These are phyloP conservation scores for Globisporangium radiosum DNA, from an alignment of 352 stramenopile species.

Conservation along the genomic window DNA sequence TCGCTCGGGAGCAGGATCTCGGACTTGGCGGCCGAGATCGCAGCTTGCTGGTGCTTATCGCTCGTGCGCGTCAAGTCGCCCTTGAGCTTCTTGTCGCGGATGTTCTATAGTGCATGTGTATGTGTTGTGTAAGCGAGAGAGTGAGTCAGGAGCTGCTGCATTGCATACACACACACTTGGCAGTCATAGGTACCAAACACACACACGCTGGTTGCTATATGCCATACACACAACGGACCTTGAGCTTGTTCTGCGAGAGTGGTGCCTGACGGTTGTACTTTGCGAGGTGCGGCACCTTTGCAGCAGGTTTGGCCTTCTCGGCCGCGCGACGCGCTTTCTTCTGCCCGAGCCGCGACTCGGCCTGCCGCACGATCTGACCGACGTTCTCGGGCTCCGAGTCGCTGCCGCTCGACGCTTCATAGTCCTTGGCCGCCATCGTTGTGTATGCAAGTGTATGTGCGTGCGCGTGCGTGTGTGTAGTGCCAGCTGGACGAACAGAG, in stretches of 20 bases:
- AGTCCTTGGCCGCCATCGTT: slow-evolving; percentile 24
- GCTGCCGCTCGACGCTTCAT: slow-evolving; percentile 32
- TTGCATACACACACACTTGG: background rate
- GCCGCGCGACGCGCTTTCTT: slow-evolving; percentile 14
- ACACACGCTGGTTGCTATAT: background rate
- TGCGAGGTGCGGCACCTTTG: slow-evolving; percentile 54
- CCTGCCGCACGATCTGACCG: slow-evolving; percentile 44
- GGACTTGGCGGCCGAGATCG: slow-evolving; percentile 79
- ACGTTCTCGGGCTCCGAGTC: slow-evolving; percentile 59
- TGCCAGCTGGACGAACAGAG: background rate
- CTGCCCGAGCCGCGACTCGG: slow-evolving; percentile 52
- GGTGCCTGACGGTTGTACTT: slow-evolving; percentile 68
- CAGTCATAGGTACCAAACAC: background rate
- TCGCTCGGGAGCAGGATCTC: slow-evolving; percentile 89
- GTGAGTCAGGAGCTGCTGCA: background rate
- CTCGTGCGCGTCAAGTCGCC: slow-evolving; percentile 55
- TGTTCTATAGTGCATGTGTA: slow-evolving; percentile 18
- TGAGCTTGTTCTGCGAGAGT: slow-evolving; percentile 53
- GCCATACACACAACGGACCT: slow-evolving; percentile 12
- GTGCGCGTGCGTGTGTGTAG: background rate
- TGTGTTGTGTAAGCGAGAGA: background rate
- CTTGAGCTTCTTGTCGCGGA: slow-evolving; percentile 88
- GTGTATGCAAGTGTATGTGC: background rate
- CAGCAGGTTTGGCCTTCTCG: slow-evolving; percentile 5
- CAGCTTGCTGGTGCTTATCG: slow-evolving; percentile 82